A percentile compares a stretch with the other conserved stretches of the same genome.
Conservation (phyloP, 768 basidiomycete genomes). For the Amanita phalloides region DNA sequence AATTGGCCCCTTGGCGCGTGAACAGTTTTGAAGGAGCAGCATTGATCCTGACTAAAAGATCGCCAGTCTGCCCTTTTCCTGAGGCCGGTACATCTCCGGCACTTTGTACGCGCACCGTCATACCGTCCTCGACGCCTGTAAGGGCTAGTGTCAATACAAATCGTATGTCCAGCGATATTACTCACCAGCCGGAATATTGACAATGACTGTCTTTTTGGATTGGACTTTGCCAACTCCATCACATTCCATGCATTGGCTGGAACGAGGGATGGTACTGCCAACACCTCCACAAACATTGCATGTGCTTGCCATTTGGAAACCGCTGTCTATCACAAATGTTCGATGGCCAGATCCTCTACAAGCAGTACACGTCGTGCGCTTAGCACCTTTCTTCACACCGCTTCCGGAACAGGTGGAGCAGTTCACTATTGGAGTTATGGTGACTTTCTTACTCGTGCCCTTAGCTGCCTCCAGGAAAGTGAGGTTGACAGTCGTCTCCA, state of each 20-base stretch:
- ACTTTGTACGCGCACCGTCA: constrained; percentile 74
- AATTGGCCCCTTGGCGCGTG: constrained; percentile 81
- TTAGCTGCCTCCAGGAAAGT: constrained; percentile 94
- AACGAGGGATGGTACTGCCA: constrained; percentile 71
- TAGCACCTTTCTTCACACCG: constrained; percentile 81
- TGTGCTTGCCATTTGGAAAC: constrained; percentile 95
- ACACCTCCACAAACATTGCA: constrained; percentile 76
- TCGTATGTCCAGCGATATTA: constrained; percentile 5
- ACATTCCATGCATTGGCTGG: constrained; percentile 70
- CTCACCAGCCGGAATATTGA: constrained; percentile 82
- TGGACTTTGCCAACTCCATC: constrained; percentile 84
- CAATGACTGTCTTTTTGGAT: constrained; percentile 61
- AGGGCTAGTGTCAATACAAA: background rate
- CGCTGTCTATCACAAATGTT: constrained; percentile 84
- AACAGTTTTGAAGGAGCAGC: constrained; percentile 80
- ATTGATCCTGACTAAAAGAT: constrained; percentile 78
- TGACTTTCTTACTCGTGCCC: constrained; percentile 68
- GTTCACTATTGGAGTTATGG: constrained; percentile 70
- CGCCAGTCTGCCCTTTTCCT: constrained; percentile 71
- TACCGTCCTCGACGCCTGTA: constrained; percentile 88
- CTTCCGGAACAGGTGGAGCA: constrained; percentile 79
- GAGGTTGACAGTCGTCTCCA: constrained; percentile 68
- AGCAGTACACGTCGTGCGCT: constrained; percentile 64
- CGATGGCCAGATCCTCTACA: constrained; percentile 84
- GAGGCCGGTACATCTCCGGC: constrained; percentile 78